These are phyloP conservation scores for Cercospora sp. DNA, from an alignment of 2,329 filamentous ascomycete species.

Conservation along the genomic window DNA sequence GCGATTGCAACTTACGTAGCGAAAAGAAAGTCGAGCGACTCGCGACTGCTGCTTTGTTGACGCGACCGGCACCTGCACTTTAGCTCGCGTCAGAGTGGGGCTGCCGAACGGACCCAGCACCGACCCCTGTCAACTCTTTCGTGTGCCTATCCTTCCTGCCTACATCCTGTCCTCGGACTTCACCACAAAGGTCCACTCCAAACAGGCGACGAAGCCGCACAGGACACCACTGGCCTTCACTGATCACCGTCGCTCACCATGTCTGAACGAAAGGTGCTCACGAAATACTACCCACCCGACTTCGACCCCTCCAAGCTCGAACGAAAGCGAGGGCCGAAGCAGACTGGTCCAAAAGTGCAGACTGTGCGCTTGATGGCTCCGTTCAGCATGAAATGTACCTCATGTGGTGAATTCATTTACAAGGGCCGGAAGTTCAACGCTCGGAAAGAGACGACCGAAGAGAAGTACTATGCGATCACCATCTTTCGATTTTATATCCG, in stretches of 20 bases:
- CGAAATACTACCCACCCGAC: conserved; percentile 68
- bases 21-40: conserved; percentile 4
- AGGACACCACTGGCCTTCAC: neutral
- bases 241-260: conserved; percentile 48
- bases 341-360: conserved; percentile 75
- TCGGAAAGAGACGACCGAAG: conserved; percentile 85
- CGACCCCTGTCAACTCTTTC: neutral
- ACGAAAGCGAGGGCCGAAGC: conserved; percentile 64
- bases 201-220: neutral
- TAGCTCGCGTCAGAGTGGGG: conserved; percentile 4
- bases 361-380: conserved; percentile 89
- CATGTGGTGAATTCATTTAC: conserved; percentile 80
- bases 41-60: conserved; percentile 8
- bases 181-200: neutral
- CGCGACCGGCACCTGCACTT: conserved; percentile 4
- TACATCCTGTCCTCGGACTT: neutral
- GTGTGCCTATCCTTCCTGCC: conserved; percentile 1
- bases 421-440: conserved; percentile 95
- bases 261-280: conserved; percentile 83
- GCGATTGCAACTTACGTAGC: conserved; percentile 15
- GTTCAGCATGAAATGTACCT: conserved; percentile 74
- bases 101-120: neutral
- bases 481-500: conserved; percentile 82
- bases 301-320: conserved; percentile 85
- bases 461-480: conserved; percentile 84